Conservation (phyloP, 2,329 filamentous ascomycete species). For the Aspergillus persii region DNA sequence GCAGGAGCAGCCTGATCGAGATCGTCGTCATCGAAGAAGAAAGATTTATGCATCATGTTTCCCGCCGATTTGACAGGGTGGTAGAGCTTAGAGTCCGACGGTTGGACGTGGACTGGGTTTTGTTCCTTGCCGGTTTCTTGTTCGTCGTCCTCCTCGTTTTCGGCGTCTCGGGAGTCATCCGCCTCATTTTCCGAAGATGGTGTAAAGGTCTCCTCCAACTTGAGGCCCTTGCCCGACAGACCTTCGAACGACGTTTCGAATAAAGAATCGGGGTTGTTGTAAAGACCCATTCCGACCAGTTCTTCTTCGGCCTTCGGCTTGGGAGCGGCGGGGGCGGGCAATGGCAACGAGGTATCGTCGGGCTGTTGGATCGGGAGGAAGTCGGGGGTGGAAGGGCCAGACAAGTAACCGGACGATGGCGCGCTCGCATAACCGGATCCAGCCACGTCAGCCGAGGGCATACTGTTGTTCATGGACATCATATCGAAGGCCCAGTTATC, state of each 20-base stretch:
- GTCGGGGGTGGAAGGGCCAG: constrained; percentile 38
- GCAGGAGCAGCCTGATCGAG: constrained; percentile 22
- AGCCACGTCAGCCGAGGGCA: constrained; percentile 29
- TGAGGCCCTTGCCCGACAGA: constrained; percentile 68
- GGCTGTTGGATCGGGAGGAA: constrained; percentile 38
- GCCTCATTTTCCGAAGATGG: constrained; percentile 62
- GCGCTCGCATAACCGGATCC: constrained; percentile 35
- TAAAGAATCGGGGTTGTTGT: constrained; percentile 65
- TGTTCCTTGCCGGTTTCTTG: constrained; percentile 4
- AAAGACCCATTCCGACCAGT: constrained; percentile 78
- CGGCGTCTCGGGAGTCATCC: constrained; percentile 59
- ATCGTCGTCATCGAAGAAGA: constrained; percentile 33
- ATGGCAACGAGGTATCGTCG: constrained; percentile 23
- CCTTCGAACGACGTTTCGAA: constrained; percentile 59
- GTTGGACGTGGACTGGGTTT: constrained; percentile 6
- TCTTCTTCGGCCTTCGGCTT: constrained; percentile 65
- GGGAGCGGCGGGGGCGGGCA: constrained; percentile 47
- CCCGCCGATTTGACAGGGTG: constrained; percentile 23
- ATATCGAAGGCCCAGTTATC: constrained; percentile 34
- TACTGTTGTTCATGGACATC: constrained; percentile 31
- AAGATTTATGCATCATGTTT: constrained; percentile 32
- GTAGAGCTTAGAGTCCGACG: constrained; percentile 11
- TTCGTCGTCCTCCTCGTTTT: constrained; percentile 39
- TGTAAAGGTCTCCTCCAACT: constrained; percentile 72
- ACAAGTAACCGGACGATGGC: constrained; percentile 34